phyloP scores from a whole-genome alignment of 345 rosid genomes.

The Brassica nigra region DNA sequence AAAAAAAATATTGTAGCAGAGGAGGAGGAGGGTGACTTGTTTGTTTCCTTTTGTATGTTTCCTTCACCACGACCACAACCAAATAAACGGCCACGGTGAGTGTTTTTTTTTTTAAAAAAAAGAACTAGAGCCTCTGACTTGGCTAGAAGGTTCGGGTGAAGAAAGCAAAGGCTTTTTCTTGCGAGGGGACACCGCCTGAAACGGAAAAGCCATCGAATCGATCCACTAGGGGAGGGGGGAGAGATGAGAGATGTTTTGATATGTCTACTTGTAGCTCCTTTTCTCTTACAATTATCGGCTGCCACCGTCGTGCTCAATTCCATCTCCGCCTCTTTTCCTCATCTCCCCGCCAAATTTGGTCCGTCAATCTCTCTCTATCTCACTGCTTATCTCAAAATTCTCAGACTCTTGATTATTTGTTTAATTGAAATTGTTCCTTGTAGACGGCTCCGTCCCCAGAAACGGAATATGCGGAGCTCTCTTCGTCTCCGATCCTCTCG shows the following conservation, averaged over 20 bases:
- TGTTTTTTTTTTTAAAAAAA: too few relatives aligned
- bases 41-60: too few relatives aligned
- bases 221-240: background rate
- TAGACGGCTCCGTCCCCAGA: constrained; percentile 48
- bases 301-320: constrained; percentile 59
- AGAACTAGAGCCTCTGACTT: background rate
- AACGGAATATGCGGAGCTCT: constrained; percentile 65
- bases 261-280: constrained; percentile 21
- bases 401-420: background rate
- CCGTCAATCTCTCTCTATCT: constrained; percentile 40
- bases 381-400: too few relatives aligned
- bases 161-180: background rate
- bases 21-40: too few relatives aligned
- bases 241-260: constrained; percentile 30
- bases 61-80: too few relatives aligned
- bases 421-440: background rate
- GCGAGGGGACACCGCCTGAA: constrained; percentile 8
- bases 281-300: constrained; percentile 30
- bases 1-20: too few relatives aligned
- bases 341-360: constrained; percentile 80
- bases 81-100: too few relatives aligned
- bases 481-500: constrained; percentile 55
- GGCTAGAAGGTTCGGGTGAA: background rate
- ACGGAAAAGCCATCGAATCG: constrained; percentile 13
- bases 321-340: constrained; percentile 52